Evolutionary conservation across 2,329 filamentous ascomycete genomes (phyloP), one percentile per base, ranked within the genome.

Genomic region (Aspergillus novofumigatus): DNA sequence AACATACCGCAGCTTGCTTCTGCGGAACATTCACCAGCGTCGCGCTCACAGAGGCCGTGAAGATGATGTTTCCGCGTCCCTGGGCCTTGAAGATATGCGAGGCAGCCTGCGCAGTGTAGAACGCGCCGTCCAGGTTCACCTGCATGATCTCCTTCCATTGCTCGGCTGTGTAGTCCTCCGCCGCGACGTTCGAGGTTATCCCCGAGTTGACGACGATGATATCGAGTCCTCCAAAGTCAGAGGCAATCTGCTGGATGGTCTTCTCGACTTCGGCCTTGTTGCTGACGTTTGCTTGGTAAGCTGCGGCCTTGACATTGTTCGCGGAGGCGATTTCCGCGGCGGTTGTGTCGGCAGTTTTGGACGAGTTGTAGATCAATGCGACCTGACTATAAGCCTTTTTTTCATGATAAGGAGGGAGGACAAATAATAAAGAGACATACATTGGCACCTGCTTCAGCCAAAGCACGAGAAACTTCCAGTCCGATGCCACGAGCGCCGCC

Each of bases 141-240:
- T 66, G 63, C 61, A 74, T 71, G 49, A 76, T 76, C 57, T 73
- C 68, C n/a, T 69, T 71, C 71, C 72, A 79, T 57, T 76, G 69
- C 17, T 71, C 67, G 4, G 68, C 51, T 0, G 73, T 74, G 57
- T 76, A 77, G 17, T 78, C 69, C 8, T 74, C 70, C 11, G 72
- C 74, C 0, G 75, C 64, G 54, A 72, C 63, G 4, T 69, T 67
- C 2, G 66, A 61, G 35, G 68, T 67, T 26, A 77, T 74, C 1
- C 78, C 78, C 0, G 78, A 77, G 63, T 80, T 80, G 20, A 74
- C 78, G 32, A 81, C 71, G 41, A 81, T 69, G 53, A 81, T 75
- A 53, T 79, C 74, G 9, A 81, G 70, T 32, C 71, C 69, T 14
- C 76, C 77, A 62, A 79, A 79, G 44, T 77, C 75, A 7, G 63